Evolutionary conservation across 2,329 filamentous ascomycete species (phyloP).

Genomic region (Clarireedia sp.): DNA sequence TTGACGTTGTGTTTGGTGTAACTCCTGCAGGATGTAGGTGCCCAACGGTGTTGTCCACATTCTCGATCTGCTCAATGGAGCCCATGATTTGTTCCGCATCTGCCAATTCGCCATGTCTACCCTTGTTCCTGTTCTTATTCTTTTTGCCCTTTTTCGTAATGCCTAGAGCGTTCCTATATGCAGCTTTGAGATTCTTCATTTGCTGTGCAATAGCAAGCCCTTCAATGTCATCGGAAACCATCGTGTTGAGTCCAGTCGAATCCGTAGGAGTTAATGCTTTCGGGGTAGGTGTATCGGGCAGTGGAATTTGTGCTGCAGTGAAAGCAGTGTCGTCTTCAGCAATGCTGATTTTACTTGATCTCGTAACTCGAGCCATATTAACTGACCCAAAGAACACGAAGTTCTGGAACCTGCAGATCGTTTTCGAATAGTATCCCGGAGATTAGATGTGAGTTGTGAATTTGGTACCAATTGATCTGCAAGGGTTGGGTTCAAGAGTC

Average conservation of each 20-base stretch:
- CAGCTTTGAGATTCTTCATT: conserved; percentile 28
- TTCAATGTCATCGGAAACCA: conserved; percentile 15
- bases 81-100: conserved; percentile 7
- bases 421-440: conserved; percentile 3
- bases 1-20: neutral
- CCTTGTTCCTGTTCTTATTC: conserved; percentile 21
- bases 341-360: conserved; percentile 26
- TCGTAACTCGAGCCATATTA: conserved; percentile 27
- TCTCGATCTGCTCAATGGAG: conserved; percentile 1
- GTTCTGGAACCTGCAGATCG: conserved; percentile 5
- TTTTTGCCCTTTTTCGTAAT: conserved; percentile 23
- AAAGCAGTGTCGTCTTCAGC: conserved; percentile 24
- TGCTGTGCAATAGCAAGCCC: conserved; percentile 21
- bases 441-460: conserved; percentile 8
- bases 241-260: conserved; percentile 15
- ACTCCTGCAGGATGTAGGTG: neutral
- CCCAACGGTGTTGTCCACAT: conserved; percentile 7
- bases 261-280: conserved; percentile 11
- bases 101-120: conserved; percentile 11
- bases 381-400: neutral
- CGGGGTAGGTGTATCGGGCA: conserved; percentile 15
- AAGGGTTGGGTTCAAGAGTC: neutral
- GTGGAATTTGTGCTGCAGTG: conserved; percentile 16
- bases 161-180: conserved; percentile 27
- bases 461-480: neutral